Base-by-base conservation (phyloP, 2,329 filamentous ascomycete genomes). In the Fusarium gaditjirri region DNA sequence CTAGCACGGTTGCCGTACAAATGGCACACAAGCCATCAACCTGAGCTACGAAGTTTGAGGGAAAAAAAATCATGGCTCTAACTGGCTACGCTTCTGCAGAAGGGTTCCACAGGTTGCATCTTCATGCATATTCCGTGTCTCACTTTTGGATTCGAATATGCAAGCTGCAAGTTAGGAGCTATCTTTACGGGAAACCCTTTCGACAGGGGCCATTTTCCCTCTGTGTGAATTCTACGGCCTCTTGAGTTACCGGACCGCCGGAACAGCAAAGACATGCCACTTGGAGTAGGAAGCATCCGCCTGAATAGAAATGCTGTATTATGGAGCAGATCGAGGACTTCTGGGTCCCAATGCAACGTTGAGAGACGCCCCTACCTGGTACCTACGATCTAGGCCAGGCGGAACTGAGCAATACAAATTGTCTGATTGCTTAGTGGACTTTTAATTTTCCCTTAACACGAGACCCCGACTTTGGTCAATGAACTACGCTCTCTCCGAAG, bases 161-260 rank as follows among this genome's bases (percentile, higher is more conserved):
- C 68, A 72, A 70, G 58, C 54, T 49, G 68, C 63, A 71, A 70
- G 56, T 55, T 23, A 42, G 57, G 60, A 72, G 57, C 52, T 60
- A 63, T 56, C 53, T 38, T 8, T 61, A 21, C 17, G n/a, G 33
- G 42, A 73, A 75, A 65, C 68, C 44, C 70, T 71, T 73, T 77
- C 66, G 63, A 41, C 52, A 29, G 10, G 39, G 31, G 38, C 58
- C 53, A 54, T 33, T 35, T 52, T 21, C 44, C 9, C 25, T 59
- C 53, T 54, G 39, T 58, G 36, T 49, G 27, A 42, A 49, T 50
- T 29, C 41, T 21, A 43, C 36, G 25, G 55, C 23, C 36, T 60
- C 53, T 25, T 31, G 52, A 50, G 60, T 47, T 55, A 60, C 68
- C 69, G 56, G 74, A 56, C 59, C 41, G 43, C 61, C 29, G 46